Evolutionary conservation across 2,329 filamentous ascomycete genomes (phyloP).

Genomic region (Diaporthe humulicola): DNA sequence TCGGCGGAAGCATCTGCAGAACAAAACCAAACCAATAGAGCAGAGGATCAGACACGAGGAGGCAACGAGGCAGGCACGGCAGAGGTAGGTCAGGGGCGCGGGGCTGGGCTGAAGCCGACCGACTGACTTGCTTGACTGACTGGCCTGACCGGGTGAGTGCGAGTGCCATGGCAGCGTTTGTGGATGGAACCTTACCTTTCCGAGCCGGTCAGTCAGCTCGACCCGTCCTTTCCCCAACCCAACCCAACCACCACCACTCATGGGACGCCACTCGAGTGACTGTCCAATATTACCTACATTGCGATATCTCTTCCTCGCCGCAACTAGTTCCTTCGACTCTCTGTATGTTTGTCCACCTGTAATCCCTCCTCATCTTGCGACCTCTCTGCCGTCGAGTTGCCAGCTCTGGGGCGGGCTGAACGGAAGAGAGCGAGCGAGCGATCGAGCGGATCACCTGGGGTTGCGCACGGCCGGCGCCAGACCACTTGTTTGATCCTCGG

Average conservation of each 20-base stretch:
- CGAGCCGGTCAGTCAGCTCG: conserved; percentile 29
- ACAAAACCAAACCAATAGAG: conserved; percentile 5
- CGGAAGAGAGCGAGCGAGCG: background rate
- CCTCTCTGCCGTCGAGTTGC: background rate
- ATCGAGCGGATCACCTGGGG: background rate
- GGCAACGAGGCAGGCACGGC: background rate
- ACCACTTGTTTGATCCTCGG: conserved; percentile 32
- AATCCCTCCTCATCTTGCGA: background rate
- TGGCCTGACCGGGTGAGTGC: background rate
- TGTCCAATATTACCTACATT: background rate
- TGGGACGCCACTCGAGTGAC: background rate
- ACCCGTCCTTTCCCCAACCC: conserved; percentile 20
- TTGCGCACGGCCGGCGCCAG: conserved; percentile 25
- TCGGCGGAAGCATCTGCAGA: background rate
- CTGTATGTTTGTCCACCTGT: background rate
- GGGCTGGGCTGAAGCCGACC: conserved; percentile 10
- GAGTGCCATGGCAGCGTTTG: background rate
- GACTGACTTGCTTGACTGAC: conserved; percentile 8
- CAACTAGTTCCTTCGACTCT: background rate
- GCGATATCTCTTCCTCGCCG: background rate
- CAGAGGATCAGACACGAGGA: background rate
- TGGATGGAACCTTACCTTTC: conserved; percentile 23
- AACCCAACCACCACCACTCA: conserved; percentile 19
- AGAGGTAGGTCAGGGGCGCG: background rate
- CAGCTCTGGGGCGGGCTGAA: background rate